These are phyloP conservation scores for Yamagishiella unicocca DNA, from an alignment of 139 green algal species.

Conservation along the genomic window DNA sequence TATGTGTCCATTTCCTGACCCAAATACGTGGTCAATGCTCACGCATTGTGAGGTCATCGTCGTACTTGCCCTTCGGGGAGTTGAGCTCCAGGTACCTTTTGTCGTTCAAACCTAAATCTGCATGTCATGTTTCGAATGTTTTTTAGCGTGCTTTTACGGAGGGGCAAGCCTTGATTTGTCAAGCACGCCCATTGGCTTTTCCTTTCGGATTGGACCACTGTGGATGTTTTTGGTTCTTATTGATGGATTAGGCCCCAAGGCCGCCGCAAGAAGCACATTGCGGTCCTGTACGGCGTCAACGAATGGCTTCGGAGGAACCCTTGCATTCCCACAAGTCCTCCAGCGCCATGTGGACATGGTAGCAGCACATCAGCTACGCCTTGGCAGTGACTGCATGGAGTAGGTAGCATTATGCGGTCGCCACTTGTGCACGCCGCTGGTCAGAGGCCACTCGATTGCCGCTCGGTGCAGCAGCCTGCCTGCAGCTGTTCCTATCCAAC, in stretches of 20 bases:
- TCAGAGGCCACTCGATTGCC: not conserved
- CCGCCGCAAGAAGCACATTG: too few relatives aligned
- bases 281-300: not conserved
- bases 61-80: not conserved
- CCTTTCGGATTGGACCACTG: not conserved
- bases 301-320: not conserved
- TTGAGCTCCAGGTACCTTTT: not conserved
- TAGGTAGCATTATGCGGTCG: not conserved
- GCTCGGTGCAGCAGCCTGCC: not conserved
- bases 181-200: not conserved
- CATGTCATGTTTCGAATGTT: not conserved
- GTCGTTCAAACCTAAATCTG: not conserved
- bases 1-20: too few relatives aligned
- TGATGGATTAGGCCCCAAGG: too few relatives aligned
- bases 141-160: too few relatives aligned
- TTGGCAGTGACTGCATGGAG: not conserved
- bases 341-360: too few relatives aligned
- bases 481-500: conserved; percentile 38
- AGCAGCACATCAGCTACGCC: too few relatives aligned
- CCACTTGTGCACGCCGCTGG: not conserved
- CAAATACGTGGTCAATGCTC: not conserved
- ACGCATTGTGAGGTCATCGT: not conserved
- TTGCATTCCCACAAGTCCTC: too few relatives aligned
- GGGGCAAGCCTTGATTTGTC: not conserved
- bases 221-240: too few relatives aligned